Base-by-base conservation (phyloP, 106 monocot genomes). In the Hemerocallis citrina region DNA sequence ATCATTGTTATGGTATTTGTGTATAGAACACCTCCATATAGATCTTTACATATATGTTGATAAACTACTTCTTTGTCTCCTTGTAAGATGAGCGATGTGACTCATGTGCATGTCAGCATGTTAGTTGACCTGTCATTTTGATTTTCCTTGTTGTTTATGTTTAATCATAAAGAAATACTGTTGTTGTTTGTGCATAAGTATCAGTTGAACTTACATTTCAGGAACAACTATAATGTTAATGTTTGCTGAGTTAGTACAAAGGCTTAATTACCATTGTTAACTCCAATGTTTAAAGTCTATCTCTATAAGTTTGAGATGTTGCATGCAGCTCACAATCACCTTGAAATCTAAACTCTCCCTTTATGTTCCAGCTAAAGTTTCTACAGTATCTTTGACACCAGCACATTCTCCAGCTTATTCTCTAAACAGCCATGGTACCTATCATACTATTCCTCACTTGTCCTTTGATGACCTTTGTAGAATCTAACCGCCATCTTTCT, bases 401-500 rank as follows among this genome's bases (percentile, higher is more conserved):
- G 32, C 68, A 49, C 61, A 19, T 65, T 37, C 76, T 52, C 85
- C 80, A 73, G 39, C 68, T 39, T 1, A 2, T 66, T 66, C 72
- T 54, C 71, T 62, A 57, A 13, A 43, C 14, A 30, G 23, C 25
- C 65, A 73, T 66, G 80, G 85, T 84, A 84, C 21, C 56, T 54
- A 10, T 30, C 61, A 36, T 44, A 34, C 54, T 46, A 35, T 29
- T 52, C 30, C 20, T 50, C 34, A n/a, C 59, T 40, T 62, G 17
- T 35, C n/a, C 47, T 46, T 22, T n/a, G 31, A 44, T 45, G 48
- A 42, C 21, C 5, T 14, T 69, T 37, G 34, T 38, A 32, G 13
- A 30, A 36, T 57, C 70, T 64, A 34, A 50, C 52, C 37, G 19
- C 44, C 17, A 45, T 45, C 34, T 20, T 57, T 57, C 14, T 3